Conservation (phyloP, 2,329 filamentous ascomycete species). For the Dactylellina leptospora region DNA sequence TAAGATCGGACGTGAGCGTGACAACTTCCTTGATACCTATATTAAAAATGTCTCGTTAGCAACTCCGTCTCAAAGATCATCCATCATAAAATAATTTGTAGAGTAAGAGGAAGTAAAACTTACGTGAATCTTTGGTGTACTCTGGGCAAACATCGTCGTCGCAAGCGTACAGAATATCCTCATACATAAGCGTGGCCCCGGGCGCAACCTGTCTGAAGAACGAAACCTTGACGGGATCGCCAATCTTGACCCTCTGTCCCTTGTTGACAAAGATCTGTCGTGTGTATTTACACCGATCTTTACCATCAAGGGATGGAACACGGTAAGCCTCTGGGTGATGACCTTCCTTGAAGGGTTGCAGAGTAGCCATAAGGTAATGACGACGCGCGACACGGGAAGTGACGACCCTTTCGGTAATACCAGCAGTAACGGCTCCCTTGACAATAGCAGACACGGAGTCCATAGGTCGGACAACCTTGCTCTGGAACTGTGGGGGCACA, state of each 20-base stretch:
- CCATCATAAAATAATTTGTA: neutral
- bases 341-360: constrained; percentile 98
- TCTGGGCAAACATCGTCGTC: constrained; percentile 98
- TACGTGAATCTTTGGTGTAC: constrained; percentile 99
- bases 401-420: constrained; percentile 95
- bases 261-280: constrained; percentile 98
- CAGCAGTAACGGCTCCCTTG: constrained; percentile 96
- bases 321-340: constrained; percentile 98
- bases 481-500: constrained; percentile 96
- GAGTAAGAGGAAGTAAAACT: constrained; percentile 63
- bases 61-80: too few relatives aligned
- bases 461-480: constrained; percentile 98
- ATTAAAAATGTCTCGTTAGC: constrained; percentile 17
- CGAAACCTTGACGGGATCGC: constrained; percentile 97
- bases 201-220: constrained; percentile 98
- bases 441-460: constrained; percentile 98
- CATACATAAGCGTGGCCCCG: constrained; percentile 97
- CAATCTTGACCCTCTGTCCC: constrained; percentile 98
- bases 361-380: constrained; percentile 98
- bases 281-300: constrained; percentile 98
- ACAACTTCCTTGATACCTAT: constrained; percentile 98
- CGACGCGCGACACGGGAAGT: constrained; percentile 96
- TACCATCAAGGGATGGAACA: constrained; percentile 93
- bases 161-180: constrained; percentile 96
- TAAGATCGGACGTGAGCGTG: constrained; percentile 94